Percentiles rank a stretch among this genome's conserved stretches.
phyloP scores from a whole-genome alignment of 371 early-diverging fungal species.

The Circinella umbellata region DNA sequence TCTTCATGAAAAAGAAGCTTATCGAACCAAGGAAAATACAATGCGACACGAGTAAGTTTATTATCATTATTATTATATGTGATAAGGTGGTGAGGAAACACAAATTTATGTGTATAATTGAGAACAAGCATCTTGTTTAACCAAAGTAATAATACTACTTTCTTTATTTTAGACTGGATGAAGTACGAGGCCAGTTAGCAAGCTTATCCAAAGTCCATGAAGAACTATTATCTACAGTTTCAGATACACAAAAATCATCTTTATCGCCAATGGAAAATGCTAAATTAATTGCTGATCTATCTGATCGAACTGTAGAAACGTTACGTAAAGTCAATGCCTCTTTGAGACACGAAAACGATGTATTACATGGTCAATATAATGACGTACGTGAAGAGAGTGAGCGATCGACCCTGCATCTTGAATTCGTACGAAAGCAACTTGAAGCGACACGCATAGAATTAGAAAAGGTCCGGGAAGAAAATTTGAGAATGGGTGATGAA shows the following conservation, averaged over 20 bases:
- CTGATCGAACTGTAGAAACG: constrained; percentile 11
- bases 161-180: constrained; percentile 17
- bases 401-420: constrained; percentile 20
- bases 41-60: neutral
- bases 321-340: constrained; percentile 27
- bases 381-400: constrained; percentile 23
- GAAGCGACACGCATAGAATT: constrained; percentile 14
- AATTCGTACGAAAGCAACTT: constrained; percentile 25
- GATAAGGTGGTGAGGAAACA: too few species aligned
- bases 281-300: constrained; percentile 1
- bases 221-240: constrained; percentile 17
- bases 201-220: constrained; percentile 18
- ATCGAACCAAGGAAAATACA: constrained; percentile 2
- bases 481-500: constrained; percentile 1
- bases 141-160: neutral
- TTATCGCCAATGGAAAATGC: constrained; percentile 4
- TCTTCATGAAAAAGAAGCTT: neutral
- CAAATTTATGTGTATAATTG: too few species aligned
- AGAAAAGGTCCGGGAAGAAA: constrained; percentile 25
- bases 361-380: constrained; percentile 21
- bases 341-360: constrained; percentile 27
- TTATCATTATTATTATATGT: neutral
- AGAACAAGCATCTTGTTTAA: neutral
- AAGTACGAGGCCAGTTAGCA: constrained; percentile 24
- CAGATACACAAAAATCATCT: constrained; percentile 7